These are phyloP conservation scores for Globisporangium barbulae DNA, from an alignment of 352 stramenopile species.

Conservation along the genomic window DNA sequence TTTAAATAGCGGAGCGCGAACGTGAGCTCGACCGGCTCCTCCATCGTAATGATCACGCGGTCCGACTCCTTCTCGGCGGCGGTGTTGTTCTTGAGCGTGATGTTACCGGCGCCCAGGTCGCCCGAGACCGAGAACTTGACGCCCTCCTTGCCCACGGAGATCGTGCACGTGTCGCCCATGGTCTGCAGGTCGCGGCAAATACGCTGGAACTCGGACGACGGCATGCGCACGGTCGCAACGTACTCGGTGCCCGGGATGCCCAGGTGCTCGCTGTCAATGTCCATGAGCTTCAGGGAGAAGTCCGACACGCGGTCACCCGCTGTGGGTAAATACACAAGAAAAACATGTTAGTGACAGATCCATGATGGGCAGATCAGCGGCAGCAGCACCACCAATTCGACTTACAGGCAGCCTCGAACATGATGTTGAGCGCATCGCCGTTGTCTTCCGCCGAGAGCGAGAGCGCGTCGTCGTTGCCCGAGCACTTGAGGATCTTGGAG, in stretches of 20 bases:
- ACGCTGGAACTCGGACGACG: conserved; percentile 96
- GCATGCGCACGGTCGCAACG: conserved; percentile 94
- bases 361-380: background rate
- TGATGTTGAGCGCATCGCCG: conserved; percentile 94
- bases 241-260: conserved; percentile 99
- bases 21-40: conserved; percentile 97
- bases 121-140: conserved; percentile 97
- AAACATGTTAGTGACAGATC: background rate
- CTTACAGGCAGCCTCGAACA: conserved; percentile 96
- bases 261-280: conserved; percentile 99
- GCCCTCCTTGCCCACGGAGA: conserved; percentile 96
- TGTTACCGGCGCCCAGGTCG: conserved; percentile 96
- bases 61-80: conserved; percentile 85
- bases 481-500: conserved; percentile 99
- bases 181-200: conserved; percentile 98
- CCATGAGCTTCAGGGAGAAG: conserved; percentile 99
- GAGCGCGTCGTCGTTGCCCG: conserved; percentile 97
- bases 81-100: conserved; percentile 91
- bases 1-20: conserved; percentile 99
- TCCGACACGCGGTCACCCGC: conserved; percentile 92
- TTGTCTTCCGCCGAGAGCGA: conserved; percentile 99
- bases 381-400: conserved; percentile 1
- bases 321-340: conserved; percentile 17
- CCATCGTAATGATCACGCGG: conserved; percentile 97
- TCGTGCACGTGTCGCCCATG: conserved; percentile 98